These are phyloP conservation scores for Trichophyton benhamiae DNA, from an alignment of 2,329 filamentous ascomycete species.

Conservation along the genomic window DNA sequence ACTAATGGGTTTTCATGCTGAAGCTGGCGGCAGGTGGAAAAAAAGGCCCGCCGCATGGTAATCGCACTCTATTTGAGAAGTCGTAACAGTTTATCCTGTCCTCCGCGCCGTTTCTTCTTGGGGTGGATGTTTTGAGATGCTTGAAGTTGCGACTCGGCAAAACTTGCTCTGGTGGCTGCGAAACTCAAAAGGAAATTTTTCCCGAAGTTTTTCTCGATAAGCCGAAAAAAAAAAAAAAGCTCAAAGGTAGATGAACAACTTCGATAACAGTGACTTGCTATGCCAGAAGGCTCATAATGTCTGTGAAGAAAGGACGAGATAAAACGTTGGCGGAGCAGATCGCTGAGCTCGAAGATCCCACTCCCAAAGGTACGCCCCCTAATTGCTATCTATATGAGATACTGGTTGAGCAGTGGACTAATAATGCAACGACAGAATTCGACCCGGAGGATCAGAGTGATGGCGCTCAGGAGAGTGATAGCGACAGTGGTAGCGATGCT, in stretches of 20 bases:
- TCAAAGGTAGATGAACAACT: not conserved
- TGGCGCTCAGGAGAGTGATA: constrained; percentile 43
- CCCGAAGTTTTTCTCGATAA: not conserved
- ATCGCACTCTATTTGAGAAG: not conserved
- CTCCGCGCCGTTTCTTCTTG: not conserved
- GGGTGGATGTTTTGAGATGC: constrained; percentile 1
- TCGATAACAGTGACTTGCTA: not conserved
- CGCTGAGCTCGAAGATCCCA: constrained; percentile 49
- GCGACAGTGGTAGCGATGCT: constrained; percentile 38
- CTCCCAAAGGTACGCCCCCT: constrained; percentile 44
- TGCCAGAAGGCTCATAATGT: constrained; percentile 15
- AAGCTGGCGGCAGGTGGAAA: constrained; percentile 44
- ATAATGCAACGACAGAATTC: constrained; percentile 45
- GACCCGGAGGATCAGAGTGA: constrained; percentile 62
- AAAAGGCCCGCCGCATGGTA: constrained; percentile 34
- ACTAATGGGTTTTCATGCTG: constrained; percentile 84
- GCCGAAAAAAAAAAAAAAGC: not conserved
- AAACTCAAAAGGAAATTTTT: constrained; percentile 9
- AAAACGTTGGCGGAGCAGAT: constrained; percentile 49
- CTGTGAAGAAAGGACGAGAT: constrained; percentile 38
- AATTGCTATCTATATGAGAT: constrained; percentile 6
- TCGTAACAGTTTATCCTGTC: not conserved
- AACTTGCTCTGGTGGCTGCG: not conserved
- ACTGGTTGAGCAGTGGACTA: constrained; percentile 5
- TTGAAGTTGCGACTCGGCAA: not conserved